Percentiles rank a stretch among this genome's conserved stretches.
These are phyloP conservation scores for Penicillium pancosmium DNA, from an alignment of 495 filamentous ascomycete species.

Conservation along the genomic window DNA sequence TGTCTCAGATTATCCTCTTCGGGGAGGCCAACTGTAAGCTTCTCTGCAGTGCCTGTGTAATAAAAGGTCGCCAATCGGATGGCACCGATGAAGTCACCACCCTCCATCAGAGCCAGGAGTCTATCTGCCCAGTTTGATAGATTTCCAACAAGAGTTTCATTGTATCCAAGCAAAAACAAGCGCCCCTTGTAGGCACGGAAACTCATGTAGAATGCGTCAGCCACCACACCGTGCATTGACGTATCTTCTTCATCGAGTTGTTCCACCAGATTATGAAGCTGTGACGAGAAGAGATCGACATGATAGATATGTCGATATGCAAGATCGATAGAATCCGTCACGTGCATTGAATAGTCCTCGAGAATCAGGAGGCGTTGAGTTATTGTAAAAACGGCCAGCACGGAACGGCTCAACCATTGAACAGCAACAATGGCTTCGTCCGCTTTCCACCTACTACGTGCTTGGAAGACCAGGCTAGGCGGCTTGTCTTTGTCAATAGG, in stretches of 20 bases:
- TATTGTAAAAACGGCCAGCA: constrained; percentile 87
- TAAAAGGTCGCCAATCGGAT: constrained; percentile 90
- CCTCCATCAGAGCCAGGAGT: constrained; percentile 92
- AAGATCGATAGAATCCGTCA: constrained; percentile 93
- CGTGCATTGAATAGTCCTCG: constrained; percentile 83
- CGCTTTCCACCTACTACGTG: constrained; percentile 87
- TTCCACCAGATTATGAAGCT: constrained; percentile 83
- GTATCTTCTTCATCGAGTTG: constrained; percentile 84
- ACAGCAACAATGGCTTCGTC: constrained; percentile 96
- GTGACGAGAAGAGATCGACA: constrained; percentile 79
- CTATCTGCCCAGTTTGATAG: constrained; percentile 99
- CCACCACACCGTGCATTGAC: constrained; percentile 92
- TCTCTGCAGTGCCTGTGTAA: constrained; percentile 85
- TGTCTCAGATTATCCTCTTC: constrained; percentile 79
- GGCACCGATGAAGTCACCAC: constrained; percentile 88
- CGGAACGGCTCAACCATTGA: constrained; percentile 95
- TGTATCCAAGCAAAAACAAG: constrained; percentile 86
- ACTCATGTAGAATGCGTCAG: constrained; percentile 97
- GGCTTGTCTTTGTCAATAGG: constrained; percentile 66
- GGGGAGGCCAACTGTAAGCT: constrained; percentile 88
- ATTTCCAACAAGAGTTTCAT: constrained; percentile 84
- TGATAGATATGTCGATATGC: constrained; percentile 92
- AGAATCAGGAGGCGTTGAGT: constrained; percentile 91
- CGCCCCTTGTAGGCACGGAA: constrained; percentile 94
- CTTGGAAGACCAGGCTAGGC: constrained; percentile 74